Evolutionary conservation across 1,284 basidiomycete genomes (phyloP).

Genomic region (Boletus semigastroideus): DNA sequence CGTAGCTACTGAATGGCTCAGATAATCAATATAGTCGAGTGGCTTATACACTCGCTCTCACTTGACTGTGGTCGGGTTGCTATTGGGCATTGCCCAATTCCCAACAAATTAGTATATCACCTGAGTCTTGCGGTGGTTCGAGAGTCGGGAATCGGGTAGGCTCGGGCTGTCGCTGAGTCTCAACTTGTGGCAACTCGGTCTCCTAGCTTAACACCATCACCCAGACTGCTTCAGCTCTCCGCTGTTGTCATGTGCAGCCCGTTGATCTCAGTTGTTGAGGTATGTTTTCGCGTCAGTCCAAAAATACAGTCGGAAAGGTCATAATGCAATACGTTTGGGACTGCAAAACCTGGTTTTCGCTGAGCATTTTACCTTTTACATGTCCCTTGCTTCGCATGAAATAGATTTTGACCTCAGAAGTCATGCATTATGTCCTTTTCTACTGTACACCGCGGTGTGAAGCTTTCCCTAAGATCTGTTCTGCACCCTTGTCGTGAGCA

Average conservation of each 20-base stretch:
- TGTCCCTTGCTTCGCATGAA: slow-evolving; percentile 5
- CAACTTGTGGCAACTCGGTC: not conserved
- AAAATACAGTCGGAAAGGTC: slow-evolving; percentile 19
- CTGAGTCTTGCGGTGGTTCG: too few species aligned
- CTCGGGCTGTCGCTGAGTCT: slow-evolving; percentile 1
- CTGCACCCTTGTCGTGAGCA: not conserved
- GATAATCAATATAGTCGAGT: too few species aligned
- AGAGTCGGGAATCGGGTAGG: too few species aligned
- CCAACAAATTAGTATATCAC: too few species aligned
- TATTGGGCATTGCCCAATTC: too few species aligned
- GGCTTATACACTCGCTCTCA: too few species aligned
- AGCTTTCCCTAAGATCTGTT: slow-evolving; percentile 1
- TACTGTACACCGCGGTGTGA: slow-evolving; percentile 12
- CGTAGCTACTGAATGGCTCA: too few species aligned
- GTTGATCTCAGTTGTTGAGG: slow-evolving; percentile 6
- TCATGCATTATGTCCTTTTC: slow-evolving; percentile 32
- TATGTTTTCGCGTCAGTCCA: slow-evolving; percentile 13
- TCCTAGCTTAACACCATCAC: too few species aligned
- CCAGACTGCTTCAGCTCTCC: not conserved
- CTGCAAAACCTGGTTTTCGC: slow-evolving; percentile 13
- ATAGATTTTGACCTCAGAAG: slow-evolving; percentile 23
- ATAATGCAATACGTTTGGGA: slow-evolving; percentile 31
- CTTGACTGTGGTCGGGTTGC: too few species aligned
- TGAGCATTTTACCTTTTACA: slow-evolving; percentile 4
- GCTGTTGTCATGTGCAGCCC: not conserved